phyloP scores from a whole-genome alignment of 306 rosid species.

The Pyrus communis region DNA sequence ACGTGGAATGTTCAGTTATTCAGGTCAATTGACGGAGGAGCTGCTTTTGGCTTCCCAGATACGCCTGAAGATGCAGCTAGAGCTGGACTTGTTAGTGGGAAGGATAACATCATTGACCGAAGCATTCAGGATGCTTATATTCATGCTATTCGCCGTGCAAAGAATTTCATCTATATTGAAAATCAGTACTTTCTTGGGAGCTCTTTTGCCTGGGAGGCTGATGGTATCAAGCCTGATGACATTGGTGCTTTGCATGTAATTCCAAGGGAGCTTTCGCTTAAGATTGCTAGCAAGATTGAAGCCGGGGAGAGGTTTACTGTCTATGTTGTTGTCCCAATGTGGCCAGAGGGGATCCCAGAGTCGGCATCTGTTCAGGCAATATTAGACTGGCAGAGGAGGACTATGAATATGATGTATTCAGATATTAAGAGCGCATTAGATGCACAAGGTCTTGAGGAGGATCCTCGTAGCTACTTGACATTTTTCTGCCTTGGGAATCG shows the following conservation, averaged over 20 bases:
- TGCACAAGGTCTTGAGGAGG: conserved; percentile 26
- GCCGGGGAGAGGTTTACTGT: conserved; percentile 43
- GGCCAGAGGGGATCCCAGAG: conserved; percentile 51
- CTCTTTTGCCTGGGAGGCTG: conserved; percentile 37
- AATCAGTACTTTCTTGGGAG: conserved; percentile 53
- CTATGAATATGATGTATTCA: conserved; percentile 42
- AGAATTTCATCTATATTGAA: conserved; percentile 44
- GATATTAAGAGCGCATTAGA: conserved; percentile 25
- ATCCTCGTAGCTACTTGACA: conserved; percentile 41
- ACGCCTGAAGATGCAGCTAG: conserved; percentile 35
- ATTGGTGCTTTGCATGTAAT: conserved; percentile 40
- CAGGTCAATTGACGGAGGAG: conserved; percentile 46
- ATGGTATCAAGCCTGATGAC: conserved; percentile 28
- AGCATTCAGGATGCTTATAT: conserved; percentile 50
- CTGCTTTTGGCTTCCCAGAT: conserved; percentile 46
- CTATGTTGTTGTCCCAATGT: conserved; percentile 40
- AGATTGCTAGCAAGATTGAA: conserved; percentile 35
- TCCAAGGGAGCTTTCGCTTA: conserved; percentile 46
- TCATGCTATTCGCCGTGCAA: conserved; percentile 41
- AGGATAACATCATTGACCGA: conserved; percentile 45
- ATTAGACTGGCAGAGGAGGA: conserved; percentile 50
- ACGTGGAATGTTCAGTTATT: conserved; percentile 48
- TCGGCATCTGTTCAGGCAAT: conserved; percentile 44
- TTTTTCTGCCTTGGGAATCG: conserved; percentile 46
- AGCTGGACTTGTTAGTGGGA: conserved; percentile 45